Evolutionary conservation across 441 rosid genomes (phyloP).

Genomic region (Gossypium davidsonii): DNA sequence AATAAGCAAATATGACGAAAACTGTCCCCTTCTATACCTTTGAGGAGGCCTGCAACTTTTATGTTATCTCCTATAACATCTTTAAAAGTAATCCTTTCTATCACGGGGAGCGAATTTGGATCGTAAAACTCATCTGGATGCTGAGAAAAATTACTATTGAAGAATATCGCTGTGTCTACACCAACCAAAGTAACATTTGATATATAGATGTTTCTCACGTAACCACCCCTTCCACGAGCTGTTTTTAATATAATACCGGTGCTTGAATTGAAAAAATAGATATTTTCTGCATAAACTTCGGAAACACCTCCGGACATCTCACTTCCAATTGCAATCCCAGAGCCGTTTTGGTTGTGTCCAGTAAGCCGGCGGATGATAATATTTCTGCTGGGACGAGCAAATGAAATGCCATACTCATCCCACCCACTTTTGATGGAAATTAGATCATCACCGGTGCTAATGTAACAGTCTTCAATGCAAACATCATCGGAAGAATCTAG

Average conservation of each 20-base stretch:
- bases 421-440: constrained; percentile 91
- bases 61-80: constrained; percentile 61
- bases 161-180: constrained; percentile 59
- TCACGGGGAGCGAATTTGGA: constrained; percentile 60
- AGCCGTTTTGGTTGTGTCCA: constrained; percentile 60
- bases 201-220: constrained; percentile 64
- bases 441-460: constrained; percentile 87
- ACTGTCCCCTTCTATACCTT: constrained; percentile 71
- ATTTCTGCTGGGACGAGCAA: constrained; percentile 67
- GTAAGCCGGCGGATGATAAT: constrained; percentile 56
- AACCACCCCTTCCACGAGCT: constrained; percentile 89
- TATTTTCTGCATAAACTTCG: constrained; percentile 59
- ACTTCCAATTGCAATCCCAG: constrained; percentile 89
- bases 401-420: constrained; percentile 88
- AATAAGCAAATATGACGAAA: constrained; percentile 66
- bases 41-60: constrained; percentile 62
- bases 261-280: constrained; percentile 54
- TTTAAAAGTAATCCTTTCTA: constrained; percentile 63
- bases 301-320: constrained; percentile 98
- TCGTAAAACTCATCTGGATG: constrained; percentile 79
- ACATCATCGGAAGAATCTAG: constrained; percentile 85
- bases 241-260: constrained; percentile 77
- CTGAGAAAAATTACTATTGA: constrained; percentile 69
- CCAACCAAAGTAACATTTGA: constrained; percentile 52
- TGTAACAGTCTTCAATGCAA: constrained; percentile 83